Evolutionary conservation across 2,329 filamentous ascomycete genomes (phyloP), one percentile per base, ranked within the genome.

Genomic region (Coleophoma eucalyptorum): DNA sequence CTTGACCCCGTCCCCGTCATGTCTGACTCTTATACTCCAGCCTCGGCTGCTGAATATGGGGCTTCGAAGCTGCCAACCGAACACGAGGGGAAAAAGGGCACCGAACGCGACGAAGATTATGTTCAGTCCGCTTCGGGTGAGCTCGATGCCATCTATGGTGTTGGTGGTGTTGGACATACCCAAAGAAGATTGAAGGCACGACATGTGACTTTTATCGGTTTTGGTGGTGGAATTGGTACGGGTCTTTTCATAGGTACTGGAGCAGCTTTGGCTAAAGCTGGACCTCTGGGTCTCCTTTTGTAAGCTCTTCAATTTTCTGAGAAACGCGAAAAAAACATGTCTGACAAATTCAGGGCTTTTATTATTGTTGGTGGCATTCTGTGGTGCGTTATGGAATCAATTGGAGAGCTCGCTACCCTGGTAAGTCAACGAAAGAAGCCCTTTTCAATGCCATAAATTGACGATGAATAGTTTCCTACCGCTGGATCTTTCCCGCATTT

Each of bases 191-290:
- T 53, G 37, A 53, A 44, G 16, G 48, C 51, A 26, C 43, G 48
- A 21, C 51, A 53, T 47, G 49, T 53, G 4, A 53, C 51, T n/a
- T 53, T 53, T 19, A 53, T 53, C 35, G 51, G 51, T 5, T 48
- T 53, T 48, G 52, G 52, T 18, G 53, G 50, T 20, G 55, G 58
- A 26, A 77, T 79, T 49, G 77, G 77, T 40, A 79, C 77, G 31
- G 77, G 78, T 62, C 67, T 80, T 4, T 81, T 79, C 61, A 72
- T 80, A 45, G 73, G 75, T 33, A 72, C 72, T 38, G 77, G 76
- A 21, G 59, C 65, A 46, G 72, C 74, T 3, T 68, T 79, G 47
- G 67, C 71, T 10, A 72, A 65, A 5, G 74, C 72, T 58, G 77
- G 77, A 18, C 77, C 76, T 35, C 67, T 67, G 7, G 72, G 73